Base-by-base conservation (phyloP, 768 basidiomycete genomes). In the Naematelia aurantialba region DNA sequence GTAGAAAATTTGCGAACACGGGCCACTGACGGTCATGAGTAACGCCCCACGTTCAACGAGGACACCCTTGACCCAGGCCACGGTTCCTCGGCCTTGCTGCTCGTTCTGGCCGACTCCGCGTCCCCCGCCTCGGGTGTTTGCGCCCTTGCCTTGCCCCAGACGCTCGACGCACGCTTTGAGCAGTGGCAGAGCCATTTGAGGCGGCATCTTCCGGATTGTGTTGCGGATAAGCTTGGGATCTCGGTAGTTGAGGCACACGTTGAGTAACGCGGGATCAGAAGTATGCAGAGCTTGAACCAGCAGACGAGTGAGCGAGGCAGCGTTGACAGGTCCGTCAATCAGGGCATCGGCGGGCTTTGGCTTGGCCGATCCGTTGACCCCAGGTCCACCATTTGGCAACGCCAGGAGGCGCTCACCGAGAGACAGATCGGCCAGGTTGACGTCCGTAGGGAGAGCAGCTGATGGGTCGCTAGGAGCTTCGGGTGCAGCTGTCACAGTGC, bases 261-360 rank as follows among this genome's bases (percentile, higher is more conserved):
- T 90, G 60, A 98, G 79, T 34, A 98, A 80, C 10, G 85, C 84
- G 1, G 88, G 83, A 80, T 99, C 96, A 19, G 89, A 87, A 0
- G 96, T 97, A 75, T 99, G 96, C 25, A 99, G 79, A 0, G 96
- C 94, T 79, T 99, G 96, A 58, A 94, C 89, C 50, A 99, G 82
- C 25, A 94, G 93, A 56, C 91, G 87, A 25, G 94, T 90, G 59
- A 98, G 83, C 0, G 94, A 93, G 63, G 87, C 85, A 0, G 90
- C 85, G 34, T 92, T 89, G 46, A 75, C 71, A 2, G 72, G 68
- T 14, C 70, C 70, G 30, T 65, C 68, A 45, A 62, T 55, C 5
- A 57, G 61, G 3, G 53, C 31, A 24, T 58, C 62, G 19, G 80
- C 78, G 14, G 73, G 66, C 19, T 58, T 67, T 29, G 56, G 58